These are phyloP conservation scores for Lanmaoa rubissima DNA, from an alignment of 768 basidiomycete species.

Conservation along the genomic window DNA sequence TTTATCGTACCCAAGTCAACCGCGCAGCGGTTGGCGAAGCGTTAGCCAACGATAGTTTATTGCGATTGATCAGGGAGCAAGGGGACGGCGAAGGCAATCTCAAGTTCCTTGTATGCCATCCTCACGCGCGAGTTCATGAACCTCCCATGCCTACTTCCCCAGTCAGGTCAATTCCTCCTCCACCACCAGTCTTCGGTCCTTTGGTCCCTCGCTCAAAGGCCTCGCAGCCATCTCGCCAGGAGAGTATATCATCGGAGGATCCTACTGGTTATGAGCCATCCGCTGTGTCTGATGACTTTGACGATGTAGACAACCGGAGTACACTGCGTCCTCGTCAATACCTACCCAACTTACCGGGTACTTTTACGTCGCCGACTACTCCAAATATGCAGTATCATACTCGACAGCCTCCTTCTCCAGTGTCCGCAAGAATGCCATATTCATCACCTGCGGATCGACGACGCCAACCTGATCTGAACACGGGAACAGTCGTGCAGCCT, in stretches of 20 bases:
- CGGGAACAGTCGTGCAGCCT: slow-evolving; percentile 23
- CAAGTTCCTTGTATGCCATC: slow-evolving; percentile 79
- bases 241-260: slow-evolving; percentile 66
- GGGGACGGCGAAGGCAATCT: slow-evolving; percentile 80
- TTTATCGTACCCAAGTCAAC: slow-evolving; percentile 89
- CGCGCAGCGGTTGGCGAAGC: slow-evolving; percentile 72
- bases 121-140: slow-evolving; percentile 60
- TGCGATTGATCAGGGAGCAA: slow-evolving; percentile 64
- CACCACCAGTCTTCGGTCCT: slow-evolving; percentile 48
- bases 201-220: slow-evolving; percentile 46
- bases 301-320: slow-evolving; percentile 52
- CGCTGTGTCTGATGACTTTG: slow-evolving; percentile 51
- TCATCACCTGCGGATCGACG: slow-evolving; percentile 27
- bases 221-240: slow-evolving; percentile 59
- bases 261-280: slow-evolving; percentile 71
- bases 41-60: slow-evolving; percentile 65
- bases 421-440: slow-evolving; percentile 28
- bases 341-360: slow-evolving; percentile 25
- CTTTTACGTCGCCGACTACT: slow-evolving; percentile 37
- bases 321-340: slow-evolving; percentile 42
- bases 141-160: slow-evolving; percentile 39
- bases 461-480: slow-evolving; percentile 22
- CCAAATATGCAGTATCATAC: slow-evolving; percentile 37
- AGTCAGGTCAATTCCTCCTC: slow-evolving; percentile 48
- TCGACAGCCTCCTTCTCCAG: slow-evolving; percentile 38